phyloP scores from a whole-genome alignment of 208 protist species.

The Phytomonas francai region DNA sequence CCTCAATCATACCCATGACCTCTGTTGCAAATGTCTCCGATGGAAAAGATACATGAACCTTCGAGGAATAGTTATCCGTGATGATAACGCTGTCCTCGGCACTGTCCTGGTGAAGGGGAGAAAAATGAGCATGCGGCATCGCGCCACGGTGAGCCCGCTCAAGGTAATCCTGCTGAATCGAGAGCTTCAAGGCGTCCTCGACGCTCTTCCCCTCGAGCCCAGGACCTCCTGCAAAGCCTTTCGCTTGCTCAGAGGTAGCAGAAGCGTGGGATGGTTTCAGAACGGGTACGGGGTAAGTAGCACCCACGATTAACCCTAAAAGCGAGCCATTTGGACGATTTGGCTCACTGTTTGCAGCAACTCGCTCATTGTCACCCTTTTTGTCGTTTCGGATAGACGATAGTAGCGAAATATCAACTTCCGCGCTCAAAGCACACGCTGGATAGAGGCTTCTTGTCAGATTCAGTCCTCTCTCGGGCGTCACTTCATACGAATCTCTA shows the following conservation, averaged over 20 bases:
- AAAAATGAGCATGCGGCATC: background rate
- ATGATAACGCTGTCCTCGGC: background rate
- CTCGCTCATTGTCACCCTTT: background rate
- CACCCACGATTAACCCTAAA: background rate
- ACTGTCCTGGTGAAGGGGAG: background rate
- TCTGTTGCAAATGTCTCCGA: constrained; percentile 55
- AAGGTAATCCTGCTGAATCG: background rate
- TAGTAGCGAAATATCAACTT: background rate
- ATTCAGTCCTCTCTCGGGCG: background rate
- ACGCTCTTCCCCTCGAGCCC: background rate
- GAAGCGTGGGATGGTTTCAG: background rate
- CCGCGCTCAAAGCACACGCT: background rate
- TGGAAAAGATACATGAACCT: background rate
- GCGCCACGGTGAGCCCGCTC: constrained; percentile 1
- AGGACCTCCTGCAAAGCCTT: background rate
- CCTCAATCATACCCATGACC: constrained; percentile 75
- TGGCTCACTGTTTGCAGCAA: background rate
- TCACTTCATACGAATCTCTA: background rate
- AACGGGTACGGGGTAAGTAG: constrained; percentile 1
- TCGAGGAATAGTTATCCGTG: background rate
- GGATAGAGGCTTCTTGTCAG: background rate
- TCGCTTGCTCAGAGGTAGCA: background rate
- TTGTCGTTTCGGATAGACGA: background rate
- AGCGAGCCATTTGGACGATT: background rate
- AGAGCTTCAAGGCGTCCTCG: background rate